A percentile compares a stretch with the other conserved stretches of the same genome.
Evolutionary conservation across 805 yeast genomes (phyloP).

Genomic region (Saturnispora diversa): DNA sequence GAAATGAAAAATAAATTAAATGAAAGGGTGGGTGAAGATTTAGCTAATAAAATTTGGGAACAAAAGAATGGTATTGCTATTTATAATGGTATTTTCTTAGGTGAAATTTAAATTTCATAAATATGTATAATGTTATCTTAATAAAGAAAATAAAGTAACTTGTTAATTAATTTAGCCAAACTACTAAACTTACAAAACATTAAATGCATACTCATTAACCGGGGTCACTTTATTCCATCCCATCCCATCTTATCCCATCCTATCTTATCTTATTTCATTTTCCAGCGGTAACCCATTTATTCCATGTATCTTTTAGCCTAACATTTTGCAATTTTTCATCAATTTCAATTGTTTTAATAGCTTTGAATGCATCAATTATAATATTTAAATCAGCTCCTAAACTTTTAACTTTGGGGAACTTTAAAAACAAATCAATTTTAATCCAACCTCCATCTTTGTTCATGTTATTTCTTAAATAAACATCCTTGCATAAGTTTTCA

Average conservation of each 20-base stretch:
- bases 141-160: no score
- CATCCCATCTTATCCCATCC: background rate
- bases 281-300: slow-evolving; percentile 49
- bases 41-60: slow-evolving; percentile 43
- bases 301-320: slow-evolving; percentile 51
- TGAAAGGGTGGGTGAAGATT: slow-evolving; percentile 52
- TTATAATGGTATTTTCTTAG: slow-evolving; percentile 63
- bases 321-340: slow-evolving; percentile 32
- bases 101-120: slow-evolving; percentile 34
- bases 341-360: slow-evolving; percentile 19
- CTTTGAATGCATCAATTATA: slow-evolving; percentile 27
- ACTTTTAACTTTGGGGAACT: slow-evolving; percentile 64
- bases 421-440: slow-evolving; percentile 46
- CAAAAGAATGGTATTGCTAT: slow-evolving; percentile 44
- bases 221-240: background rate
- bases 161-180: background rate
- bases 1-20: slow-evolving; percentile 35
- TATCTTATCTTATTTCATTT: background rate
- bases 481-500: slow-evolving; percentile 78
- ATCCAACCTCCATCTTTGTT: slow-evolving; percentile 64
- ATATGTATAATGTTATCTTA: background rate
- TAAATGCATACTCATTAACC: background rate
- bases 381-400: slow-evolving; percentile 42
- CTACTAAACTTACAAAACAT: background rate
- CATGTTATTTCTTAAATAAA: slow-evolving; percentile 72